phyloP scores from a whole-genome alignment of 441 rosid species.

The Erodium texanum region DNA sequence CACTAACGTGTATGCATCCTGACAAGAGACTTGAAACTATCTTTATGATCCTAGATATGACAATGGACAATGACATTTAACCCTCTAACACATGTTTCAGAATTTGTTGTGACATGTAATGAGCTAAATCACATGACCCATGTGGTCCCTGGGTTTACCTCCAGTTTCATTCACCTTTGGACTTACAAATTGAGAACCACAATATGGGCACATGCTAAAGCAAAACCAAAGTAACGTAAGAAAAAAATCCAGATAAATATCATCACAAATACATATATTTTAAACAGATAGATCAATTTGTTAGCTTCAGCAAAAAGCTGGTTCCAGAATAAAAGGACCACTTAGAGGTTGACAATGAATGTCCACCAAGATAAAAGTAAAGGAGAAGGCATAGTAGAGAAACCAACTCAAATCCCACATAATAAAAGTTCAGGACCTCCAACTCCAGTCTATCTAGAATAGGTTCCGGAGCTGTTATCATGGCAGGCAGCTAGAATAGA shows the following conservation, averaged over 20 bases:
- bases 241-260: not conserved
- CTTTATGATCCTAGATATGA: too few relatives aligned
- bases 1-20: conserved; percentile 3
- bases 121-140: conserved; percentile 2
- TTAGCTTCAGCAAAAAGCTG: not conserved
- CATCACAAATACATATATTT: not conserved
- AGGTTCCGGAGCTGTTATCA: not conserved
- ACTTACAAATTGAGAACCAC: conserved; percentile 1
- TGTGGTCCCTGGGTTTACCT: conserved; percentile 13
- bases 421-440: too few relatives aligned
- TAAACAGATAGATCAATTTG: not conserved
- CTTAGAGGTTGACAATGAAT: not conserved
- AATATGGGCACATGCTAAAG: not conserved
- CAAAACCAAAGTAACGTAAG: not conserved
- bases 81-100: conserved; percentile 4
- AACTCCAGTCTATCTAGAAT: not conserved
- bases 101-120: conserved; percentile 8
- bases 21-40: not conserved
- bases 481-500: conserved; percentile 3
- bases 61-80: conserved; percentile 4
- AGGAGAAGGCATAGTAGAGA: too few relatives aligned
- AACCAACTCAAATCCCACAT: too few relatives aligned
- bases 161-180: not conserved
- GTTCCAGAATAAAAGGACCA: not conserved
- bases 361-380: too few relatives aligned